These are phyloP conservation scores for Zygosaccharomyces kombuchaensis DNA, from an alignment of 805 yeast species.

Conservation along the genomic window DNA sequence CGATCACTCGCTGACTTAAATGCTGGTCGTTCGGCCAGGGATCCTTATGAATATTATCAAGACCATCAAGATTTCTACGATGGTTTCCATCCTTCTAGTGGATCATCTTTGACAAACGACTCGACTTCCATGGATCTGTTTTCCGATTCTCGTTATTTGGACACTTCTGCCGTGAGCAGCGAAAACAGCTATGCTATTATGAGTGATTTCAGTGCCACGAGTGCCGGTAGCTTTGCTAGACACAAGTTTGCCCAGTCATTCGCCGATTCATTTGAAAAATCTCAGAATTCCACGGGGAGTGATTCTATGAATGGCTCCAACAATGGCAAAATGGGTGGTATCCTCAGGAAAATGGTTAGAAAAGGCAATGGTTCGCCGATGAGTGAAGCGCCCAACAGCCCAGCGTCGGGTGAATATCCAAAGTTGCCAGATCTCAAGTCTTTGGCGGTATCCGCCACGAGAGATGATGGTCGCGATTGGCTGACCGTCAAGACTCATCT, in stretches of 20 bases:
- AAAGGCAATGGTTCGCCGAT: conserved; percentile 25
- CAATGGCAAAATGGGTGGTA: conserved; percentile 30
- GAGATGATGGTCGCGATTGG: conserved; percentile 46
- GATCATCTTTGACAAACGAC: conserved; percentile 10
- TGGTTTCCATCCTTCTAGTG: conserved; percentile 14
- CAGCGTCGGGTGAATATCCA: conserved; percentile 23
- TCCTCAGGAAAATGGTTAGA: conserved; percentile 34
- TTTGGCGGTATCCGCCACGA: conserved; percentile 26
- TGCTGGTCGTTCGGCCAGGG: conserved; percentile 8
- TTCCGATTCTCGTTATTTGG: conserved; percentile 45
- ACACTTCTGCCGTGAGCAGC: conserved; percentile 44
- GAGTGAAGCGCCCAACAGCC: conserved; percentile 19
- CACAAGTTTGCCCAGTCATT: conserved; percentile 53
- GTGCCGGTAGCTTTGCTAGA: conserved; percentile 80
- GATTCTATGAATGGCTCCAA: conserved; percentile 21
- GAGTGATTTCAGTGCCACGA: conserved; percentile 78
- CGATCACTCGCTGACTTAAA: conserved; percentile 27
- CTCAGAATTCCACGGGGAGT: conserved; percentile 12
- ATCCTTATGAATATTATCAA: conserved; percentile 14
- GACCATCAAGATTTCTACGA: conserved; percentile 18
- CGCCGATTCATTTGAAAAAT: conserved; percentile 28
- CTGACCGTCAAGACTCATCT: conserved; percentile 55
- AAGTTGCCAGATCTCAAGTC: conserved; percentile 29
- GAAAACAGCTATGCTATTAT: conserved; percentile 40
- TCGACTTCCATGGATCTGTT: conserved; percentile 25